Base-by-base conservation (phyloP, 345 rosid genomes). In the Laguncularia racemosa region DNA sequence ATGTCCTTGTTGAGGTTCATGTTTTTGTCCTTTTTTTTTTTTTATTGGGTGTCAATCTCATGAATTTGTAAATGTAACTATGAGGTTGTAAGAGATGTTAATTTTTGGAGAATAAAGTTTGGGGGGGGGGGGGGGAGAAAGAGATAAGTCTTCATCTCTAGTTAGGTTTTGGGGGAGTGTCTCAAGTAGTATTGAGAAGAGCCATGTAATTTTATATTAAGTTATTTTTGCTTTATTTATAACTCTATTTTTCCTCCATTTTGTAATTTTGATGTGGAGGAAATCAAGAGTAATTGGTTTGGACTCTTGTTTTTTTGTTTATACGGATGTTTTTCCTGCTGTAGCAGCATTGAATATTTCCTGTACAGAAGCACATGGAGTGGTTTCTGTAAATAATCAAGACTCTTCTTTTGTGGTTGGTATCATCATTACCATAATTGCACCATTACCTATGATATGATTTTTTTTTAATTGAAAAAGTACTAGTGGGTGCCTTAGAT, bases 41-140 rank as follows among this genome's bases (percentile, higher is more conserved):
- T 3, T 7, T 13, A n/a, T 20, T 14, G 67, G 18, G 55, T 46
- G 18, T 63, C 52, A 16, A 46, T 48, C 60, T 50, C 52, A 49
- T 50, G 58, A 46, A 63, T 9, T 12, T 63, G 59, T 63, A 48
- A 12, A 47, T 63, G 67, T 63, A 63, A 63, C 56, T 48, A 55
- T 63, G 67, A 56, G 52, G 59, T 46, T 52, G 53, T 11, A 46
- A 54, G 55, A 50, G 48, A 38, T 20, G 38, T 33, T 40, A 51
- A 50, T 51, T 60, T 60, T 60, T 60, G 64, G 20, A 60, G 64
- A 60, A 60, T 60, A 60, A 62, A 48, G 46, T 46, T 26, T 26
- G 40, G 53, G 10, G 45, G 18, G 20, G 33, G 44, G 46, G 52
- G 57, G 28, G 28, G 28, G 2, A 6, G 5, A 23, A 6, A 23